Percentiles rank a stretch among this genome's conserved stretches.
Evolutionary conservation across 768 basidiomycete genomes (phyloP).

Genomic region (Gelatoporia subvermispora): DNA sequence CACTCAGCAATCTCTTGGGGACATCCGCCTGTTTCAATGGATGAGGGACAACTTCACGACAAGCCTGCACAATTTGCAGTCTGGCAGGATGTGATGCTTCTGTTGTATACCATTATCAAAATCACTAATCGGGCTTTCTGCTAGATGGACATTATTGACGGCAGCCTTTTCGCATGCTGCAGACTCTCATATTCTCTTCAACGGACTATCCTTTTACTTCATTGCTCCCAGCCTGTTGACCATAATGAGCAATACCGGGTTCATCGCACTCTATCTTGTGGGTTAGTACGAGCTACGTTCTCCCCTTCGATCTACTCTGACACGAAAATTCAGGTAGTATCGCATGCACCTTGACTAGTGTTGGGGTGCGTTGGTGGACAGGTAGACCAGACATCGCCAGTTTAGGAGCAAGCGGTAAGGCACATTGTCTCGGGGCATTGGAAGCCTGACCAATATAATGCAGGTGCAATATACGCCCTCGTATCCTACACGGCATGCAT

Average conservation of each 20-base stretch:
- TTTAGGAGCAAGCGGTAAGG: conserved; percentile 71
- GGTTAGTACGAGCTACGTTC: conserved; percentile 34
- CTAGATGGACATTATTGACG: conserved; percentile 73
- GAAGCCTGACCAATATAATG: no score
- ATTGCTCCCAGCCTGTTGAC: conserved; percentile 62
- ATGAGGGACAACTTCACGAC: conserved; percentile 62
- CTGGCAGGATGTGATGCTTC: conserved; percentile 50
- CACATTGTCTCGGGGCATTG: not conserved
- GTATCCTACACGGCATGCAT: conserved; percentile 70
- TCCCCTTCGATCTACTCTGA: not conserved
- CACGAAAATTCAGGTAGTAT: not conserved
- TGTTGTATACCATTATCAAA: not conserved
- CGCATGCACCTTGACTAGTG: not conserved
- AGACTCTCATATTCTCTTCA: conserved; percentile 62
- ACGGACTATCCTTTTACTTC: conserved; percentile 75
- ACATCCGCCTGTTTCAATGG: conserved; percentile 35
- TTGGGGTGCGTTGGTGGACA: not conserved
- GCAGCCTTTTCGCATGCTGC: conserved; percentile 66
- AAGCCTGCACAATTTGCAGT: conserved; percentile 52
- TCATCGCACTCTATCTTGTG: conserved; percentile 70
- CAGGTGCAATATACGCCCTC: conserved; percentile 68
- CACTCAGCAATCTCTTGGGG: conserved; percentile 22
- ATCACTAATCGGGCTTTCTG: not conserved
- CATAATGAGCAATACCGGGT: conserved; percentile 60
- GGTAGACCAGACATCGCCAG: conserved; percentile 27